Conservation (phyloP, 169 alveolate genomes). For the Plasmodium vivax region DNA sequence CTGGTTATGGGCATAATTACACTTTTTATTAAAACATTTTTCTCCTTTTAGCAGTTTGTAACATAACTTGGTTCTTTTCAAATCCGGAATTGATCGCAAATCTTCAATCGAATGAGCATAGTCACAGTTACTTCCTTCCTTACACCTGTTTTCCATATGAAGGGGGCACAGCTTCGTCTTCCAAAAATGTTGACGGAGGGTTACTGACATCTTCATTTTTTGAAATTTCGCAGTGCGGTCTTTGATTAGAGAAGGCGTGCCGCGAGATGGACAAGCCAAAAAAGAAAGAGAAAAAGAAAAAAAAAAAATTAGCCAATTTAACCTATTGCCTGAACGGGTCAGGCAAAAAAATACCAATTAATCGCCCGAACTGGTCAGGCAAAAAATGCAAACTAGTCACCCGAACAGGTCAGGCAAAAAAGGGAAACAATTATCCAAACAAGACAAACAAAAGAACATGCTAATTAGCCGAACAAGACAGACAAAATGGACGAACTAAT, state of each 20-base stretch:
- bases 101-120: constrained; percentile 82
- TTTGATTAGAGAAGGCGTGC: not conserved
- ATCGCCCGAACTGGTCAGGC: not conserved
- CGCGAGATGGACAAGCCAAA: constrained; percentile 1
- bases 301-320: not conserved
- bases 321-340: not conserved
- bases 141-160: constrained; percentile 70
- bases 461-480: not conserved
- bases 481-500: constrained; percentile 11
- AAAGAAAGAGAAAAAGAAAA: constrained; percentile 10
- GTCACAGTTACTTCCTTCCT: constrained; percentile 77
- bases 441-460: not conserved
- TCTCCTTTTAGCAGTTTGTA: constrained; percentile 75
- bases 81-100: constrained; percentile 79
- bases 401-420: not conserved
- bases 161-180: constrained; percentile 72
- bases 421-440: not conserved
- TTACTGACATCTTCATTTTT: constrained; percentile 76
- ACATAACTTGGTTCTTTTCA: constrained; percentile 81
- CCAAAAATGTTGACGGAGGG: constrained; percentile 76
- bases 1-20: constrained; percentile 82
- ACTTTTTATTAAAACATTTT: constrained; percentile 69
- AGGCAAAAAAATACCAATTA: not conserved
- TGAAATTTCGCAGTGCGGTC: not conserved
- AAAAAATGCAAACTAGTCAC: not conserved